Evolutionary conservation across 129 eudicot species (phyloP), one percentile per base, ranked within the genome.

Genomic region (Helianthus tuberosus): DNA sequence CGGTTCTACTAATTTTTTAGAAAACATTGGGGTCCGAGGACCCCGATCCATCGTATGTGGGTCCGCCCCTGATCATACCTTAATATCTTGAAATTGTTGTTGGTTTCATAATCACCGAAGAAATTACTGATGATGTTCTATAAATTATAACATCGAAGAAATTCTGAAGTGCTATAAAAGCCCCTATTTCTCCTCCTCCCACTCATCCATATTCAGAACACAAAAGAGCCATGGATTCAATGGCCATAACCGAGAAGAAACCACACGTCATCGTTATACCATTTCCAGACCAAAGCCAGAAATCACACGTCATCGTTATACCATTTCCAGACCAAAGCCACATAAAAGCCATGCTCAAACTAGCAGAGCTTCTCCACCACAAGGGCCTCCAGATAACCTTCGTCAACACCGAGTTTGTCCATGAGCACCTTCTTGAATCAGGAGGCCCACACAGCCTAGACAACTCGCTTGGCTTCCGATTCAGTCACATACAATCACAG

Each of bases 361-460:
- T 62, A 63, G 68, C 68, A 5, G 5, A 14, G 47, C 25, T 63
- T 63, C 68, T 63, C 39, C 68, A 63, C 68, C 68, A 63, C 49
- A 63, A 63, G 20, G 68, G 68, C n/a, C 68, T 63, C 29, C 13
- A n/a, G 20, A 38, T 63, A 35, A 63, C 68, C 20, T 63, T 63
- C 25, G 8, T 63, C 9, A 63, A 63, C 68, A 63, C 50, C 8
- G 68, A 63, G 11, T n/a, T 11, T 25, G 15, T 14, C 17, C 68
- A 63, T 1, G 11, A 63, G 13, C 27, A 50, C 5, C 14, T 63
- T 39, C 68, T 63, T 4, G 39, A 36, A 13, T 63, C 68, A 11
- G 49, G 47, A 0, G 68, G 68, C 6, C 49, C 11, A 1, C 47
- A 38, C 27, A 12, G 14, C 49, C 49, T 63, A 1, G 49, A 63